Conservation (phyloP, 164 flowering plant species). For the Stephania cephalantha region DNA sequence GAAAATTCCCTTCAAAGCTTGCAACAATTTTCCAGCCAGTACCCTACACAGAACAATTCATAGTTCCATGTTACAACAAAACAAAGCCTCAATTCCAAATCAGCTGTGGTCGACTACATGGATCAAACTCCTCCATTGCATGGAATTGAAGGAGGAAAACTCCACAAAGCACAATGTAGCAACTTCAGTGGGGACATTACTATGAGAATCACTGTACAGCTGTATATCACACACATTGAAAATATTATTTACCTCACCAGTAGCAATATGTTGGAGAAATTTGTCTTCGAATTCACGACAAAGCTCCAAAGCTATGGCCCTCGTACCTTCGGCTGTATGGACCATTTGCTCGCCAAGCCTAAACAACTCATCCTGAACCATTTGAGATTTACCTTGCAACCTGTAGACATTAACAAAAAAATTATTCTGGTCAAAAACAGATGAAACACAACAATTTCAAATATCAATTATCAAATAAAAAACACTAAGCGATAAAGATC, state of each 20-base stretch:
- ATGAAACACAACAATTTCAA: background rate
- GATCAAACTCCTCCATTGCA: background rate
- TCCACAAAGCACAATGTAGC: background rate
- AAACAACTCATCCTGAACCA: slow-evolving; percentile 73
- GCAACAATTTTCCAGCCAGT: slow-evolving; percentile 98
- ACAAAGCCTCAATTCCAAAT: too few relatives aligned
- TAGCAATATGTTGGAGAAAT: slow-evolving; percentile 81
- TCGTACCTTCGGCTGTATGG: slow-evolving; percentile 80
- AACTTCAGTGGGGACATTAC: background rate
- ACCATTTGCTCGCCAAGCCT: slow-evolving; percentile 95
- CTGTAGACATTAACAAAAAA: slow-evolving; percentile 29
- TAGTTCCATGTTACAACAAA: background rate
- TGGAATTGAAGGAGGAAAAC: background rate
- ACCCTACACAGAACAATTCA: slow-evolving; percentile 49
- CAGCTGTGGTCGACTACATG: too few relatives aligned
- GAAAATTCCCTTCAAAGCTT: slow-evolving; percentile 97
- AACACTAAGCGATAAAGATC: background rate
- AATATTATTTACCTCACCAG: slow-evolving; percentile 73
- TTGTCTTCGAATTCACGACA: slow-evolving; percentile 99
- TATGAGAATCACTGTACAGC: background rate
- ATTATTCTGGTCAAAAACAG: background rate
- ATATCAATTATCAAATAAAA: background rate
- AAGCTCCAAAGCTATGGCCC: slow-evolving; percentile 90
- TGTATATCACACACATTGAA: background rate
- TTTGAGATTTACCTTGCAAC: slow-evolving; percentile 90